phyloP scores from a whole-genome alignment of 2,329 filamentous ascomycete genomes.

The Xylariaceae sp. region DNA sequence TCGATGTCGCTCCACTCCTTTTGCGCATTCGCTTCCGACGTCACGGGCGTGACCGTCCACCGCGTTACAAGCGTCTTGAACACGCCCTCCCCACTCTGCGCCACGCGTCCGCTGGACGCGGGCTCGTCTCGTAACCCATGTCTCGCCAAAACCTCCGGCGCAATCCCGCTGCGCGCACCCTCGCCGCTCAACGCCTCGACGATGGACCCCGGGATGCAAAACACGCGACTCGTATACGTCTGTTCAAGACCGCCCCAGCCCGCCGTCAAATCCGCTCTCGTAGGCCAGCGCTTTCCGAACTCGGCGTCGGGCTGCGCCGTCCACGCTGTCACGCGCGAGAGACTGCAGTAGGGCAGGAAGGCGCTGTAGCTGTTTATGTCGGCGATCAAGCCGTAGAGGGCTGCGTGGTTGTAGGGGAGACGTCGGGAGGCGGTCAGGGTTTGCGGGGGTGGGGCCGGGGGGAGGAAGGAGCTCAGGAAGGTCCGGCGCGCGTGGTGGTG shows the following conservation, averaged over 20 bases:
- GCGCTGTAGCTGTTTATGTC: constrained; percentile 77
- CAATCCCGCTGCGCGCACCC: constrained; percentile 42
- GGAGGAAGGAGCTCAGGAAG: constrained; percentile 30
- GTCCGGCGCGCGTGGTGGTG: constrained; percentile 13
- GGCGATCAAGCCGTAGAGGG: constrained; percentile 80
- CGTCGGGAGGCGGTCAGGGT: constrained; percentile 67
- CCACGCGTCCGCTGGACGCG: not conserved
- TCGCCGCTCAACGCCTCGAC: constrained; percentile 74
- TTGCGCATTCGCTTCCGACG: not conserved
- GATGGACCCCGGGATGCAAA: constrained; percentile 64
- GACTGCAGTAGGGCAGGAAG: constrained; percentile 89
- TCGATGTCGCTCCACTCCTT: constrained; percentile 63
- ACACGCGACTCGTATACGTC: constrained; percentile 72
- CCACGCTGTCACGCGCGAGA: constrained; percentile 71
- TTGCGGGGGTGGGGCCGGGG: constrained; percentile 41
- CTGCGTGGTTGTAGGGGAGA: constrained; percentile 65
- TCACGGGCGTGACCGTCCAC: constrained; percentile 57
- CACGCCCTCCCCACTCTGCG: constrained; percentile 34
- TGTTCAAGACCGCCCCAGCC: constrained; percentile 83
- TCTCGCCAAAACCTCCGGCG: constrained; percentile 31
- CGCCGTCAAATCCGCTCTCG: constrained; percentile 71
- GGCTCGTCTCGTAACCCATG: constrained; percentile 26
- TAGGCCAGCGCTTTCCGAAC: constrained; percentile 55
- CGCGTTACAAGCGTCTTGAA: constrained; percentile 65
- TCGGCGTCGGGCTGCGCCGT: constrained; percentile 40